phyloP scores from a whole-genome alignment of 106 monocot species.

The Dioscorea zingiberensis region DNA sequence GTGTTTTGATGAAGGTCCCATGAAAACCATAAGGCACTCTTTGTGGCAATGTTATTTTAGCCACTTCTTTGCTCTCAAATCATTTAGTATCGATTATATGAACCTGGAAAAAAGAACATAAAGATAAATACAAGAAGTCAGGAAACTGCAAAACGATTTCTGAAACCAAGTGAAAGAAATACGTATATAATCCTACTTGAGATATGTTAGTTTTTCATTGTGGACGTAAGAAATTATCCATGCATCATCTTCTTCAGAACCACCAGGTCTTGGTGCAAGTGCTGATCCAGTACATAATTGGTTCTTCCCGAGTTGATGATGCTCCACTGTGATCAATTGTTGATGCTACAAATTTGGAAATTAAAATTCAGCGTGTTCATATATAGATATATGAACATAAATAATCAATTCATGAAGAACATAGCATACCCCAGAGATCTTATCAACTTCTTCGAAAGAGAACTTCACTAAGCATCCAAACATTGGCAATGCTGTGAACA shows the following conservation, averaged over 20 bases:
- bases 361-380: not conserved
- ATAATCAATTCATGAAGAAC: not conserved
- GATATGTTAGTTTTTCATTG: slow-evolving; percentile 36
- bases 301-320: slow-evolving; percentile 22
- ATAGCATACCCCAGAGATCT: slow-evolving; percentile 13
- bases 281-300: slow-evolving; percentile 40
- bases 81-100: slow-evolving; percentile 34
- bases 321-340: slow-evolving; percentile 18
- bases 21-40: slow-evolving; percentile 55
- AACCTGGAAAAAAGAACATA: slow-evolving; percentile 21
- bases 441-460: slow-evolving; percentile 14
- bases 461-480: slow-evolving; percentile 41
- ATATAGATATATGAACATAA: too few relatives aligned
- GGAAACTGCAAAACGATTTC: too few relatives aligned
- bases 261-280: slow-evolving; percentile 28
- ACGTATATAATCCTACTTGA: slow-evolving; percentile 19
- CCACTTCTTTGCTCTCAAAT: slow-evolving; percentile 25
- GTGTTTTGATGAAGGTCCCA: slow-evolving; percentile 22
- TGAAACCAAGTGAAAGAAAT: too few relatives aligned
- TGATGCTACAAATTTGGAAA: not conserved
- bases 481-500: slow-evolving; percentile 23
- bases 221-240: slow-evolving; percentile 51
- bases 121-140: not conserved
- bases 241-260: slow-evolving; percentile 41
- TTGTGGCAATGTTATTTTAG: slow-evolving; percentile 36